A percentile compares a stretch with the other conserved stretches of the same genome.
phyloP scores from a whole-genome alignment of 1,284 basidiomycete genomes.

The Clitocybe nebularis region DNA sequence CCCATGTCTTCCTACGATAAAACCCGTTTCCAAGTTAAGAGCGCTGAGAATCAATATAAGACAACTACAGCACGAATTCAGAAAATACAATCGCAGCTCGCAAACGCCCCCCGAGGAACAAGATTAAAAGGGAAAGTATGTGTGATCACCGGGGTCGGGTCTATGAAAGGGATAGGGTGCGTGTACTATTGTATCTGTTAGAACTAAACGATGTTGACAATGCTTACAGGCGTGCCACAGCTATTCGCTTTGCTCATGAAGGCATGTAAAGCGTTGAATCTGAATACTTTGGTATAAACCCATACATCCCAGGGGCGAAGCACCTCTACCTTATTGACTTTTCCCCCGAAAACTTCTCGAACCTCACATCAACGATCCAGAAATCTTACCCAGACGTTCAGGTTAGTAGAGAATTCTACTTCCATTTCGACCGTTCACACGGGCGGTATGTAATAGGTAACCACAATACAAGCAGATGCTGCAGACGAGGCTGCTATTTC shows the following conservation, averaged over 20 bases:
- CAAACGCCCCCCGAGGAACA: conserved; percentile 47
- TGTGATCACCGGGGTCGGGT: conserved; percentile 85
- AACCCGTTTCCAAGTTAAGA: conserved; percentile 21
- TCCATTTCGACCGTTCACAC: background rate
- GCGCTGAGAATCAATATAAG: conserved; percentile 45
- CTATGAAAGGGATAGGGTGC: conserved; percentile 82
- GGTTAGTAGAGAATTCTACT: conserved; percentile 33
- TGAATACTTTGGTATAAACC: too few relatives aligned
- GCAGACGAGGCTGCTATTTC: conserved; percentile 75
- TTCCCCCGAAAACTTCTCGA: conserved; percentile 64
- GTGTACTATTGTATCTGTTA: conserved; percentile 16
- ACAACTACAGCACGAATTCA: conserved; percentile 61
- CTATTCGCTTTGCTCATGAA: conserved; percentile 78
- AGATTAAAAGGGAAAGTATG: conserved; percentile 82
- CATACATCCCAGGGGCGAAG: conserved; percentile 57
- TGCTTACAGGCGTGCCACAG: conserved; percentile 65
- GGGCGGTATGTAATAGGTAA: conserved; percentile 47
- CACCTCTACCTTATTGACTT: conserved; percentile 87
- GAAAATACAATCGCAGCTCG: conserved; percentile 70
- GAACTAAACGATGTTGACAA: conserved; percentile 2
- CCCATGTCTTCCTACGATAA: conserved; percentile 28
- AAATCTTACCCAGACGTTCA: conserved; percentile 75
- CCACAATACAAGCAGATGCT: conserved; percentile 75
- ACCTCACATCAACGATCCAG: conserved; percentile 67
- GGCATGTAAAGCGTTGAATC: too few relatives aligned